Evolutionary conservation across 306 rosid species (phyloP).

Genomic region (Sicyos baderoa): DNA sequence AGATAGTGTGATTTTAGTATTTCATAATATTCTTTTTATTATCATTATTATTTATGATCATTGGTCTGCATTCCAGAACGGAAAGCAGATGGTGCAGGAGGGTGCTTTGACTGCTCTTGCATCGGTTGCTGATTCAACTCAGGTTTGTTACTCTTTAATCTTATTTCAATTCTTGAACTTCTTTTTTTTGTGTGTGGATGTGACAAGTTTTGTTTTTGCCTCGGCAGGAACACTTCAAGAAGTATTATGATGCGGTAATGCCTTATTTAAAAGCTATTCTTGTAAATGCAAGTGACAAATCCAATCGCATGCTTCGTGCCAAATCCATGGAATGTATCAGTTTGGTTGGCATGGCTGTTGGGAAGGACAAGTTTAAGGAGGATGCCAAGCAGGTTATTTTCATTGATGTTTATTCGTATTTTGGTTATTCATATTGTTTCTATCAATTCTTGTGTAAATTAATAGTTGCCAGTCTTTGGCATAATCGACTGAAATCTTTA

Average conservation of each 20-base stretch:
- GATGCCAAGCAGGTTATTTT: constrained; percentile 76
- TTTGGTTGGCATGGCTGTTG: constrained; percentile 98
- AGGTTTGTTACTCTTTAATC: constrained; percentile 40
- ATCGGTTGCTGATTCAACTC: constrained; percentile 99
- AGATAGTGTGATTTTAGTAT: not conserved
- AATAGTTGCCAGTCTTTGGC: not conserved
- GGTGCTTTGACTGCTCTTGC: constrained; percentile 98
- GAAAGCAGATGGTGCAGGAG: constrained; percentile 99
- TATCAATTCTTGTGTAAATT: not conserved
- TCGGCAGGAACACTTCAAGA: constrained; percentile 76
- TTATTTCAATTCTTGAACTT: not conserved
- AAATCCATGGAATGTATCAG: constrained; percentile 98
- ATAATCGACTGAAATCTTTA: not conserved
- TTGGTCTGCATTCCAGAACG: constrained; percentile 42
- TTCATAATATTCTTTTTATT: not conserved
- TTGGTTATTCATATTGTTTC: not conserved
- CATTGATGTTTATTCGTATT: not conserved
- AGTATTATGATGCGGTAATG: constrained; percentile 91
- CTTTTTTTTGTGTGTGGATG: not conserved
- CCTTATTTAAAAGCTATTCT: constrained; percentile 89
- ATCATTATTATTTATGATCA: not conserved
- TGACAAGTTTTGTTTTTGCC: not conserved
- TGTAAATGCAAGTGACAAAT: constrained; percentile 86
- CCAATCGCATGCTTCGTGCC: constrained; percentile 96
- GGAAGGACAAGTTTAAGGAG: constrained; percentile 90